These are phyloP conservation scores for Dillenia suffruticosa DNA, from an alignment of 164 flowering plant genomes.

Conservation along the genomic window DNA sequence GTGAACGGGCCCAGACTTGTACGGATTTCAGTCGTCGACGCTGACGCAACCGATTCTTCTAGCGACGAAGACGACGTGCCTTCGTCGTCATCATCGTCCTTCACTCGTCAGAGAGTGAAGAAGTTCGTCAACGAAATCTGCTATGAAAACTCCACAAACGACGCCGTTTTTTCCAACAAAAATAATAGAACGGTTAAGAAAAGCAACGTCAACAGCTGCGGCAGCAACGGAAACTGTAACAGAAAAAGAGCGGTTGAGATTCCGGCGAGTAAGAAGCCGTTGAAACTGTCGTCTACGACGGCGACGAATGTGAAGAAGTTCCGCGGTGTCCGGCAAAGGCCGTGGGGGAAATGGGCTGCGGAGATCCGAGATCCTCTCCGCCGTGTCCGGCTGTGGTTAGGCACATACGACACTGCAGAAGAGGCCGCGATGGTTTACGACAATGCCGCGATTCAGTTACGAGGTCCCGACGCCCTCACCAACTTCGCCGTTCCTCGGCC, in stretches of 20 bases:
- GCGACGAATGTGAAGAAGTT: conserved; percentile 37
- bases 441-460: conserved; percentile 66
- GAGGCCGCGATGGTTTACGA: conserved; percentile 78
- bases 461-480: conserved; percentile 73
- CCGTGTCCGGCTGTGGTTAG: conserved; percentile 67
- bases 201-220: conserved; percentile 1
- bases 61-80: conserved; percentile 49
- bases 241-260: conserved; percentile 1
- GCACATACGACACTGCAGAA: conserved; percentile 72
- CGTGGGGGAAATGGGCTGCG: conserved; percentile 89
- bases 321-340: conserved; percentile 65
- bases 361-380: conserved; percentile 66
- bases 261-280: not conserved
- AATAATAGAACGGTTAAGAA: not conserved
- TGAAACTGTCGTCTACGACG: conserved; percentile 7
- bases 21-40: conserved; percentile 56
- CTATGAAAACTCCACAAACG: conserved; percentile 19
- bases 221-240: not conserved
- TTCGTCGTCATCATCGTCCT: not conserved
- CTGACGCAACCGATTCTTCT: conserved; percentile 72
- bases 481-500: conserved; percentile 38
- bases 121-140: conserved; percentile 51
- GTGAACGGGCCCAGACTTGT: conserved; percentile 27
- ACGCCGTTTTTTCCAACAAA: not conserved
- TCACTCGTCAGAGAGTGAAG: conserved; percentile 40